Evolutionary conservation across 805 yeast species (phyloP).

Genomic region (Pichia ethanolica): DNA sequence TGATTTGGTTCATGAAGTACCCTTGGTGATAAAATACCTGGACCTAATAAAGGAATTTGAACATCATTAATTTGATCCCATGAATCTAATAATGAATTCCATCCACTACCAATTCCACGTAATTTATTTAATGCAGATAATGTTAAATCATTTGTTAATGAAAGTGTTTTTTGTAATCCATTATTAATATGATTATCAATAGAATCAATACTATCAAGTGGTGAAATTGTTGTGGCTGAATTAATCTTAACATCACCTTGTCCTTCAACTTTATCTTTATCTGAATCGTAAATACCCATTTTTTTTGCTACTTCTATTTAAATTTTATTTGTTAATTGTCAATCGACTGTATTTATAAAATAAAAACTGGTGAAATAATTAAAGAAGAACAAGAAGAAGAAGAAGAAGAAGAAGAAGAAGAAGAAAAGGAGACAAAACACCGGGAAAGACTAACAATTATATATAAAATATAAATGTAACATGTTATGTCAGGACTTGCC

Average conservation of each 20-base stretch:
- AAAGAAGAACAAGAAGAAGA: no score
- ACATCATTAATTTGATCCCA: not conserved
- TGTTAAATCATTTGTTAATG: slow-evolving; percentile 14
- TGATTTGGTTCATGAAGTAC: slow-evolving; percentile 15
- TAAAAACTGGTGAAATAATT: no score
- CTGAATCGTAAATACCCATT: slow-evolving; percentile 13
- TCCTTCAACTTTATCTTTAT: not conserved
- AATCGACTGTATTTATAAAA: not conserved
- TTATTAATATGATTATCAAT: not conserved
- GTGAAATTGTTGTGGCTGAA: not conserved
- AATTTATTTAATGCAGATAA: slow-evolving; percentile 6
- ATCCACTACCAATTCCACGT: slow-evolving; percentile 4
- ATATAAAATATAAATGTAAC: no score
- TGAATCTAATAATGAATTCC: slow-evolving; percentile 1
- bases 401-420: no score
- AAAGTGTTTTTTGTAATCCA: slow-evolving; percentile 5
- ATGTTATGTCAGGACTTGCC: no score
- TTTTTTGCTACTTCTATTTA: no score
- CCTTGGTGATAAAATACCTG: not conserved
- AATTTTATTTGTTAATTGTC: no score
- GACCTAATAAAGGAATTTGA: not conserved
- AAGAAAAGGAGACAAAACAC: no score
- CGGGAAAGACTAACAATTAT: no score
- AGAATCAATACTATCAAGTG: not conserved
- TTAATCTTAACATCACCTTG: slow-evolving; percentile 3